These are phyloP conservation scores for Phtheirospermum japonicum DNA, from an alignment of 257 asterid species.

Conservation along the genomic window DNA sequence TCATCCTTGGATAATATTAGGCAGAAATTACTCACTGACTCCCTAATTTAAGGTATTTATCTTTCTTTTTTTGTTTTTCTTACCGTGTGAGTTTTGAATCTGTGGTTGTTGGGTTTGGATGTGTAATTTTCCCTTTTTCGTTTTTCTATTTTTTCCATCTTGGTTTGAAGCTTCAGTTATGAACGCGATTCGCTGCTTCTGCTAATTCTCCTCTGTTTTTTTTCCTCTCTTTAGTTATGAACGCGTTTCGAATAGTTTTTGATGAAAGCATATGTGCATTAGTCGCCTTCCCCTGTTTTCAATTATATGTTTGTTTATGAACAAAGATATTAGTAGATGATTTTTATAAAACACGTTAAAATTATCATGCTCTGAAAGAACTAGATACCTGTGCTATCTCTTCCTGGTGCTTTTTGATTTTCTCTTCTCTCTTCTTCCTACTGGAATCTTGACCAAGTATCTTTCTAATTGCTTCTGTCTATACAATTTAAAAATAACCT, in stretches of 20 bases:
- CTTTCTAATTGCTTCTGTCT: conserved; percentile 84
- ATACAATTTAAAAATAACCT: conserved; percentile 14
- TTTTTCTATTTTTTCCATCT: too few species aligned
- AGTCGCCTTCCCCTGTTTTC: conserved; percentile 70
- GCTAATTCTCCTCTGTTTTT: too few species aligned
- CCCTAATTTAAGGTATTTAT: too few species aligned
- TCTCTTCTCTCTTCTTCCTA: conserved; percentile 93
- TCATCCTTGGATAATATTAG: too few species aligned
- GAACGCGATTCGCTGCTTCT: too few species aligned
- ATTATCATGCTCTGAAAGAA: background rate
- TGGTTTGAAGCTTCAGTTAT: too few species aligned
- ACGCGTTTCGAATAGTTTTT: conserved; percentile 68
- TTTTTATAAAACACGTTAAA: conserved; percentile 6
- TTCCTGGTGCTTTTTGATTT: conserved; percentile 82
- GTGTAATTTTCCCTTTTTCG: too few species aligned
- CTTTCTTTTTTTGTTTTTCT: too few species aligned
- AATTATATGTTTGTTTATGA: background rate
- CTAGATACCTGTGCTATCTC: conserved; percentile 81
- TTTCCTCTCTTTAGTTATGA: too few species aligned
- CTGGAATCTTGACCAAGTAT: conserved; percentile 97
- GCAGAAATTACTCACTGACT: too few species aligned
- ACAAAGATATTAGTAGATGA: background rate
- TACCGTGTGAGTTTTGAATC: too few species aligned
- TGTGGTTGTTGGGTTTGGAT: too few species aligned
- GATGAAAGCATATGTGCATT: conserved; percentile 59